Percentiles rank a stretch among this genome's conserved stretches.
These are phyloP conservation scores for Pelargonium exstipulatum DNA, from an alignment of 441 rosid genomes.

Conservation along the genomic window DNA sequence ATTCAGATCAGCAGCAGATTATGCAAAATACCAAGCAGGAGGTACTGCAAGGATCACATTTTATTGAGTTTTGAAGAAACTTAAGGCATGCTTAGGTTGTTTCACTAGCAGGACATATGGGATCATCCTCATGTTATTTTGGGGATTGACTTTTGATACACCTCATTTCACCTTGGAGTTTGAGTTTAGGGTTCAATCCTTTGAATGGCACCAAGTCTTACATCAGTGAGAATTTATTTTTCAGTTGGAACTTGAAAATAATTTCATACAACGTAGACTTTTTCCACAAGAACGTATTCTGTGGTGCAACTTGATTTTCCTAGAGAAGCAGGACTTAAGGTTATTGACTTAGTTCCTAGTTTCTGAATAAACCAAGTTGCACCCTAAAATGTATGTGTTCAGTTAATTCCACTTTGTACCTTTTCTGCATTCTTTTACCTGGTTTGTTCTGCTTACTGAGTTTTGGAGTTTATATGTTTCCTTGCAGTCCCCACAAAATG, in stretches of 20 bases:
- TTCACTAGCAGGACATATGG: background rate
- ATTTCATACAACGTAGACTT: background rate
- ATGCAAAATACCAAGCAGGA: conserved; percentile 32
- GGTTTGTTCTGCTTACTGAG: conserved; percentile 4
- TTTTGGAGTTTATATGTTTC: conserved; percentile 3
- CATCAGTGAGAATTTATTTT: conserved; percentile 9
- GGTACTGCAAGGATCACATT: conserved; percentile 28
- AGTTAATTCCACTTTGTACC: background rate
- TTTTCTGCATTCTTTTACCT: background rate
- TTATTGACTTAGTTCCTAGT: background rate
- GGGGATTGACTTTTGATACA: background rate
- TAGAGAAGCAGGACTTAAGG: background rate
- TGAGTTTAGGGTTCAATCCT: background rate
- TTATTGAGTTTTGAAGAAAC: background rate
- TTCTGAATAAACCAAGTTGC: background rate
- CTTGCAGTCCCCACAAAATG: conserved; percentile 29
- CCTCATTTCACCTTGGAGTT: background rate
- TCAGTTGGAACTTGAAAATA: background rate
- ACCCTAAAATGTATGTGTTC: background rate
- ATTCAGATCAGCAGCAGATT: conserved; percentile 38
- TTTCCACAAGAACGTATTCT: background rate
- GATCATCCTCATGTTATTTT: background rate
- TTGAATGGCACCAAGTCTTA: background rate
- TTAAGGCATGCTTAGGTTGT: conserved; percentile 9
- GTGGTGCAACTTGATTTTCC: background rate